Base-by-base conservation (phyloP, 768 basidiomycete genomes). In the Agrocybe chaxingu region DNA sequence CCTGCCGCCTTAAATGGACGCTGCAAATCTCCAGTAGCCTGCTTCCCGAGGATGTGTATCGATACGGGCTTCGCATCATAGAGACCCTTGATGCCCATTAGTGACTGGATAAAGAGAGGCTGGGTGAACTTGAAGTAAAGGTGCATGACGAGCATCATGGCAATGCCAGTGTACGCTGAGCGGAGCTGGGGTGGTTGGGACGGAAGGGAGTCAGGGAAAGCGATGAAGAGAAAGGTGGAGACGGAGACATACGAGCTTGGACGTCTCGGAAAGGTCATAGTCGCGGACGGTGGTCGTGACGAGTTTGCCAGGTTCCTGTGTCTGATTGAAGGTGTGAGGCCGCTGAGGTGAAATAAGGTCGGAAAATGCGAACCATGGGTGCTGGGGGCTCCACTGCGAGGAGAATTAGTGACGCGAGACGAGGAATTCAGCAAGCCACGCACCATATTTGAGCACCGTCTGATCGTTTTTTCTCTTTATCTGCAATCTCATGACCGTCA, bases 391-490 rank as follows among this genome's bases (percentile, higher is more conserved):
- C 92, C 40, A 95, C 92, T 91, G 13, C 18, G 13, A 49, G 4
- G 37, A 49, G 39, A 11, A 56, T 45, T 2, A 62, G 43, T 44
- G 43, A 34, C 24, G 12, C 18, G 48, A 12, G 34, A 24, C 24
- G 24, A 36, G 10, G 31, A 19, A 18, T 16, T 34, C 30, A 42
- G 40, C 44, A 30, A 33, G n/a, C 52, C 38, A 78, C 81, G 48
- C 38, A 87, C 90, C 90, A 71, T 96, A 99, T 81, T 97, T 99
- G 61, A 99, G 76, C 24, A 96, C 91, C 1, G 92, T 92, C 67
- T 87, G 81, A 72, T 99, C 96, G 62, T 98, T 98, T 82, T 94
- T 95, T 62, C 80, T 71, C 78, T 91, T 95, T 70, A 98, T 84
- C 92, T 97, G 24, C 24, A 24, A 24, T 3, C 24, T 24, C 24